phyloP scores from a whole-genome alignment of 208 protist genomes.

The Novymonas esmeraldas region DNA sequence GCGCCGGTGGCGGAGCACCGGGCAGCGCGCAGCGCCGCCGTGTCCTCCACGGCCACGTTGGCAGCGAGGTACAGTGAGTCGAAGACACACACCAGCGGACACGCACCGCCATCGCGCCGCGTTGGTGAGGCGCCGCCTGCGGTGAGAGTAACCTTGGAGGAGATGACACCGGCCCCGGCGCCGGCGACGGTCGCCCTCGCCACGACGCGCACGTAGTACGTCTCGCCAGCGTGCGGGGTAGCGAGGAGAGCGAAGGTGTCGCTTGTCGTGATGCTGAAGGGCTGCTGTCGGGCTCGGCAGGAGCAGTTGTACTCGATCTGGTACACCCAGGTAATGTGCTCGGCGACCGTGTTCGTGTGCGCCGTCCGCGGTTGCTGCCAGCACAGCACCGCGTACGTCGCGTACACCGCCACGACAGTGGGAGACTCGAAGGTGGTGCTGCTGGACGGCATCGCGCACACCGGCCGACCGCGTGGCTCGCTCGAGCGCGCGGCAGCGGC shows the following conservation, averaged over 20 bases:
- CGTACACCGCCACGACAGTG: slow-evolving; percentile 39
- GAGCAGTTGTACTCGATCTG: slow-evolving; percentile 57
- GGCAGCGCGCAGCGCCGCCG: slow-evolving; percentile 1
- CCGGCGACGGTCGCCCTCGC: slow-evolving; percentile 31
- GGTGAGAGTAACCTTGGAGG: slow-evolving; percentile 29
- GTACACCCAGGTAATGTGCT: slow-evolving; percentile 53
- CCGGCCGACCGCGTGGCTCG: background rate
- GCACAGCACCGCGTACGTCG: slow-evolving; percentile 46
- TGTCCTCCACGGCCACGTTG: background rate
- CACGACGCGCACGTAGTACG: slow-evolving; percentile 55
- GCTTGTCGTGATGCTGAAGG: slow-evolving; percentile 26
- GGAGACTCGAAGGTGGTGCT: slow-evolving; percentile 14
- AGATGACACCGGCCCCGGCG: slow-evolving; percentile 28
- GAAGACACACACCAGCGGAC: slow-evolving; percentile 45
- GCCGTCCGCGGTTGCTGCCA: slow-evolving; percentile 40
- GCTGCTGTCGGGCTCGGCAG: slow-evolving; percentile 24
- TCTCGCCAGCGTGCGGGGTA: slow-evolving; percentile 45
- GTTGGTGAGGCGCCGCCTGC: slow-evolving; percentile 19
- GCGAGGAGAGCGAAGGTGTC: slow-evolving; percentile 41
- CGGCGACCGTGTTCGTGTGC: slow-evolving; percentile 5
- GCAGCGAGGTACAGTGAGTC: slow-evolving; percentile 56
- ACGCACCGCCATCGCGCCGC: slow-evolving; percentile 38
- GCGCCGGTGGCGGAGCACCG: slow-evolving; percentile 2
- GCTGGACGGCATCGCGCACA: background rate
- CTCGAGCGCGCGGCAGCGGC: too few species aligned